Base-by-base conservation (phyloP, 495 filamentous ascomycete species). In the Hypoxylon lienhwacheense region DNA sequence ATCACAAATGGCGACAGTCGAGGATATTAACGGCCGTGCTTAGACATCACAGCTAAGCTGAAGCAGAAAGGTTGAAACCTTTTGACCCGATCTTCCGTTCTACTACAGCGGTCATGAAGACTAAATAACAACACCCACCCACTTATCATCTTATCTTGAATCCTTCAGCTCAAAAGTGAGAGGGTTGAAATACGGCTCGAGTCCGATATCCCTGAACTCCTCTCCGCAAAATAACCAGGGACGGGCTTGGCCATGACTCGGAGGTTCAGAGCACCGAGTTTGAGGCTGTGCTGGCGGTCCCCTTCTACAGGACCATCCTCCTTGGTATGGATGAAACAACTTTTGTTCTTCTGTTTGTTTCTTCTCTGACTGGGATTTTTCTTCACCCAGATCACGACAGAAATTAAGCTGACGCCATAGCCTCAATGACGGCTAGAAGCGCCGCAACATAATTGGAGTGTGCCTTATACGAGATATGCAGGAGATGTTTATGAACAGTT, bases 391-490 rank as follows among this genome's bases (percentile, higher is more conserved):
- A n/a, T n/a, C n/a, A n/a, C n/a, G n/a, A n/a, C n/a, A n/a, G n/a
- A n/a, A n/a, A n/a, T n/a, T n/a, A n/a, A n/a, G 47, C 29, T 59
- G 42, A 47, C 34, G 33, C 25, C 47, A 52, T 47, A 53, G 55
- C 55, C 48, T 59, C 31, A 35, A 32, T 19, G 21, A 14, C 26
- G 42, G 44, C 15, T 21, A 47, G 29, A n/a, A 39, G 39, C 36
- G 24, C 34, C 36, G 43, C 24, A 28, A 43, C 47, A 12, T 31
- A 7, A 57, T 57, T 57, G 47, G 54, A 19, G 7, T 4, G 12
- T 7, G 21, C 10, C 26, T 25, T 34, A 43, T 47, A 58, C 55
- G 48, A 47, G 54, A 51, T 57, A 31, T 42, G 4, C 19, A 24
- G 10, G 20, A 20, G n/a, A 42, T 24, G 5, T 10, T 32, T 39